phyloP scores from a whole-genome alignment of 1,284 basidiomycete species.

The Ustilago shanxiensis region DNA sequence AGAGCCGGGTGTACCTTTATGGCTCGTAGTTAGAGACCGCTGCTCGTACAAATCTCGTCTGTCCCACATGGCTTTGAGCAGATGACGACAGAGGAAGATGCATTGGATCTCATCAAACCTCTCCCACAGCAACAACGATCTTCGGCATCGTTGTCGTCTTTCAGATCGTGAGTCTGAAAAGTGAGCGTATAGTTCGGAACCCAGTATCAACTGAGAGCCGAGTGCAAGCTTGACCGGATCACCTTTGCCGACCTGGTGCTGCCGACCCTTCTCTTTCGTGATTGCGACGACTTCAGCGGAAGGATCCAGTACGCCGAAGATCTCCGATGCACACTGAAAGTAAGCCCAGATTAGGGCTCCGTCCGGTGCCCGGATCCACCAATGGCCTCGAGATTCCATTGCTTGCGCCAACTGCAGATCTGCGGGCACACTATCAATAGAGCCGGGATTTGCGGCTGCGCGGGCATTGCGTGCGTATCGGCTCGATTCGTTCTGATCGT shows the following conservation, averaged over 20 bases:
- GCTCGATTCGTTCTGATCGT: background rate
- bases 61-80: conserved; percentile 26
- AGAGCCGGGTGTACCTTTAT: background rate
- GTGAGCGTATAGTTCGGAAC: conserved; percentile 5
- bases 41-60: conserved; percentile 23
- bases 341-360: conserved; percentile 32
- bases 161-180: conserved; percentile 14
- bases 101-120: conserved; percentile 22
- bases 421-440: background rate
- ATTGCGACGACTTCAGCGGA: background rate
- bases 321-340: conserved; percentile 24
- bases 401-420: conserved; percentile 13
- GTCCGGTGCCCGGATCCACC: conserved; percentile 31
- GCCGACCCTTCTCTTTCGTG: background rate
- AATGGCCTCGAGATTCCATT: conserved; percentile 22
- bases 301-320: conserved; percentile 20
- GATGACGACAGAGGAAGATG: conserved; percentile 21
- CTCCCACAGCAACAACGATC: conserved; percentile 24
- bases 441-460: background rate
- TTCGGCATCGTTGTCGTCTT: conserved; percentile 16
- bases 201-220: conserved; percentile 11
- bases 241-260: conserved; percentile 13
- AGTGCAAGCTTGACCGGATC: conserved; percentile 12
- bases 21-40: background rate
- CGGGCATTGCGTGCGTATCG: background rate